These are phyloP conservation scores for Yamadazyma olivae DNA, from an alignment of 805 yeast genomes.

Conservation along the genomic window DNA sequence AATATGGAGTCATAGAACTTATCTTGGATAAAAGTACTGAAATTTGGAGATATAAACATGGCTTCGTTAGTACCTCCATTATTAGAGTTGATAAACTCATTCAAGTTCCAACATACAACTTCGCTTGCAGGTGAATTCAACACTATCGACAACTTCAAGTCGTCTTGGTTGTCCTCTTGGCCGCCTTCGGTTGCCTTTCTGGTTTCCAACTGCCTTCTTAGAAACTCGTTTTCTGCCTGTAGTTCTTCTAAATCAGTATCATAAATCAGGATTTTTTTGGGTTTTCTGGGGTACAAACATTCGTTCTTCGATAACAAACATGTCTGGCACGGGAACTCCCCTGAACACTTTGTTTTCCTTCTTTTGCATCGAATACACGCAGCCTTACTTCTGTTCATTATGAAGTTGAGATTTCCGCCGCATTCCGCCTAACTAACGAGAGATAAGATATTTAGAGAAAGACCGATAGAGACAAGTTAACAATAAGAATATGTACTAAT, in stretches of 20 bases:
- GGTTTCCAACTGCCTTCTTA: background rate
- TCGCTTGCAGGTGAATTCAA: conserved; percentile 25
- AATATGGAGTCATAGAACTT: conserved; percentile 14
- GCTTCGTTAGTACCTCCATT: background rate
- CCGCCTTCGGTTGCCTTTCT: background rate
- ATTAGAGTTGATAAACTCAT: conserved; percentile 13
- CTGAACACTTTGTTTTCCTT: conserved; percentile 28
- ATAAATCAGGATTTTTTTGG: conserved; percentile 15
- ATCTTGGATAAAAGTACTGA: conserved; percentile 22
- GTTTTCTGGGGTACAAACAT: conserved; percentile 21
- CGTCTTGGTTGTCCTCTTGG: too few relatives aligned
- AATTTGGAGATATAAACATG: conserved; percentile 20
- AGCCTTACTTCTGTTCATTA: conserved; percentile 3
- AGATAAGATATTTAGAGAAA: too few relatives aligned
- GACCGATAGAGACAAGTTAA: too few relatives aligned
- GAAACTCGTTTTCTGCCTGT: conserved; percentile 11
- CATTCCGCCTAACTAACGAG: too few relatives aligned
- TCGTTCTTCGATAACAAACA: conserved; percentile 14
- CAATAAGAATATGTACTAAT: too few relatives aligned
- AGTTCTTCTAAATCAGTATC: conserved; percentile 23
- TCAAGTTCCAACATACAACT: conserved; percentile 22
- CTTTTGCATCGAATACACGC: conserved; percentile 24
- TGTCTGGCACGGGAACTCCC: conserved; percentile 20
- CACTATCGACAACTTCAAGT: conserved; percentile 16
- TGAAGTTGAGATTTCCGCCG: background rate